A percentile compares a stretch with the other conserved stretches of the same genome.
These are phyloP conservation scores for Taxillus chinensis DNA, from an alignment of 164 flowering plant species.

Conservation along the genomic window DNA sequence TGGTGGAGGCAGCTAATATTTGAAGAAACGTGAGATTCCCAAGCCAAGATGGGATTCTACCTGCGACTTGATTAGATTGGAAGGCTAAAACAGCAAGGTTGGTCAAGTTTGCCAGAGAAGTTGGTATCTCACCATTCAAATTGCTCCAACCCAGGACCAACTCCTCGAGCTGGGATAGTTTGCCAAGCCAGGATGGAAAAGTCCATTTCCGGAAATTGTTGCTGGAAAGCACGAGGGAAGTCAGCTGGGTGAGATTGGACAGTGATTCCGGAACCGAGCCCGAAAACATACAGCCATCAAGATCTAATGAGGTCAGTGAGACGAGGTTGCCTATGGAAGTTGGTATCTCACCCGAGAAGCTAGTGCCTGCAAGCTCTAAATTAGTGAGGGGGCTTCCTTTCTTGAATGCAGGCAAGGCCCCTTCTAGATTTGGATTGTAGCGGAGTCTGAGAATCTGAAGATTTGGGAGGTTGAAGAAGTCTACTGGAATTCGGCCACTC, in stretches of 20 bases:
- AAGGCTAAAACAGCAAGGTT: constrained; percentile 5
- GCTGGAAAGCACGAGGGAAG: not conserved
- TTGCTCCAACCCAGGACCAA: not conserved
- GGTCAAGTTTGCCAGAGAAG: constrained; percentile 13
- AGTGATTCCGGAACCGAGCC: constrained; percentile 14
- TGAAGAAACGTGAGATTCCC: not conserved
- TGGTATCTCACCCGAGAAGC: constrained; percentile 11
- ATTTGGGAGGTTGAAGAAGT: constrained; percentile 4
- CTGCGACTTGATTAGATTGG: constrained; percentile 5
- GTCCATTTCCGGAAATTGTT: not conserved
- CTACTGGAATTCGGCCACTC: constrained; percentile 3
- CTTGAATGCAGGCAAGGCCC: constrained; percentile 9
- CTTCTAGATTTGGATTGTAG: constrained; percentile 2
- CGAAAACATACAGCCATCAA: constrained; percentile 3
- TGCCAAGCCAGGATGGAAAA: not conserved
- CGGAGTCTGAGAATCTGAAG: not conserved
- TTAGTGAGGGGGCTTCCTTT: not conserved
- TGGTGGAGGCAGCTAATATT: not conserved
- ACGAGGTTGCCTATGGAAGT: constrained; percentile 8
- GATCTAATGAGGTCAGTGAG: not conserved
- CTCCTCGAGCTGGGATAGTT: not conserved
- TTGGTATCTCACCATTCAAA: constrained; percentile 11
- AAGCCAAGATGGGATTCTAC: constrained; percentile 6
- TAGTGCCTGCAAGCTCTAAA: not conserved
- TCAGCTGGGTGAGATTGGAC: constrained; percentile 7